Evolutionary conservation across 2,329 filamentous ascomycete species (phyloP), one percentile per base, ranked within the genome.

Genomic region (Fusarium sp.): DNA sequence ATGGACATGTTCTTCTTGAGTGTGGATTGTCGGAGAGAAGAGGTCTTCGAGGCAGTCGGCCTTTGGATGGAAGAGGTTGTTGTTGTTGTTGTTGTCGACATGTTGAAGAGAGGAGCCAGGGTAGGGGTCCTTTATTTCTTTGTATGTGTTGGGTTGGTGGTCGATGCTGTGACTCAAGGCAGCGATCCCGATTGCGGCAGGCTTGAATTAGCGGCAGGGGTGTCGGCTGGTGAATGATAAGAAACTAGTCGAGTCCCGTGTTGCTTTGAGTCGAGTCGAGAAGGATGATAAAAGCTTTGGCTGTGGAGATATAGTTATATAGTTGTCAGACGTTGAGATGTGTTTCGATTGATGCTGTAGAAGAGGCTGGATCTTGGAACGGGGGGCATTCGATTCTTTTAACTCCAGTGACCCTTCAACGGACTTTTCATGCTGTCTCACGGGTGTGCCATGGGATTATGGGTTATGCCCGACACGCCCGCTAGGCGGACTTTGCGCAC

Each of bases 1-100:
- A 98, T 90, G 76, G 91, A 96, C 95, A 98, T 98, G 80, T 90
- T 93, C 79, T 93, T 91, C 81, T 90, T 84, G 66, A 79, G 77
- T 46, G 80, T 67, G 54, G 66, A 50, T 43, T 72, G 71, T 60
- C 68, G 67, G 50, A 73, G 70, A 62, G 72, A 67, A 54, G 61
- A 57, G 47, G 67, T 53, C 65, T 66, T 57, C 57, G 66, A 59
- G 66, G 66, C 59, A 53, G 67, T 48, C 59, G 69, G 69, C 67
- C 67, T 69, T 31, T 68, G 59, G 37, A 60, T 59, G 33, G 61
- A 59, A 53, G 63, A 57, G 57, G 63, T 19, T 19, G 19, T 19
- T 19, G 19, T 57, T 43, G 66, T 55, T 64, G 68, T 60, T 53
- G 70, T 60, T 48, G 73, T 63, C 54, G 73, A 71, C 73, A 76